Base-by-base conservation (phyloP, 2,329 filamentous ascomycete genomes). In the Cladosporium sp. region DNA sequence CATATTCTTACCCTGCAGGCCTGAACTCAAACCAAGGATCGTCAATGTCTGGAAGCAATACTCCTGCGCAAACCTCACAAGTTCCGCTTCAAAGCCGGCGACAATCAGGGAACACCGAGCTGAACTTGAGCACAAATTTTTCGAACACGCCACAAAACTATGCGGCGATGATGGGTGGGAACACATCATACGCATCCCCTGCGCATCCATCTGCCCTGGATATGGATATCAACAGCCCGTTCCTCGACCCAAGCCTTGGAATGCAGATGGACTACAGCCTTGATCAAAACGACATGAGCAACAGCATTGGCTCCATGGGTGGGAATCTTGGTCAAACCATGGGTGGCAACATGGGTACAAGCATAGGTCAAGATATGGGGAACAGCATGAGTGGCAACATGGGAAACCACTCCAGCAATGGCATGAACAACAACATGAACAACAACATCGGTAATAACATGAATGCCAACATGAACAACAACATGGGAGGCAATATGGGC, bases 181-280 rank as follows among this genome's bases (percentile, higher is more conserved):
- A 72, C 36, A 78, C 80, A 25, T 73, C 77, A 16, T 83, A 80
- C 72, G 76, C 78, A 34, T 82, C 82, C 14, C 79, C 81, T 13
- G 74, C 80, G 46, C 75, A 80, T 65, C 72, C 72, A 16, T 74
- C 71, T 14, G 71, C 67, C 23, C 69, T 83, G 53, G 80, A 82
- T 56, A 75, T 83, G 74, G 76, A 77, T 63, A 79, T 83, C 71
- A 71, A 69, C 28, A 79, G 76, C 67, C 77, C 80, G 1, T 83
- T 79, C 67, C 66, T 76, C 23, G 75, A 79, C 39, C 73, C 74
- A 46, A 70, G 68, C 62, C 75, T 83, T 70, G 70, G 73, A 54
- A 80, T 83, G 77, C 68, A 76, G 16, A 76, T 83, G 68, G 80
- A 83, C 63, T 80, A 80, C 51, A 68, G 67, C 53, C 70, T 73